Conservation (phyloP, 192 early-diverging fungal genomes). For the Linnemannia hyalina region DNA sequence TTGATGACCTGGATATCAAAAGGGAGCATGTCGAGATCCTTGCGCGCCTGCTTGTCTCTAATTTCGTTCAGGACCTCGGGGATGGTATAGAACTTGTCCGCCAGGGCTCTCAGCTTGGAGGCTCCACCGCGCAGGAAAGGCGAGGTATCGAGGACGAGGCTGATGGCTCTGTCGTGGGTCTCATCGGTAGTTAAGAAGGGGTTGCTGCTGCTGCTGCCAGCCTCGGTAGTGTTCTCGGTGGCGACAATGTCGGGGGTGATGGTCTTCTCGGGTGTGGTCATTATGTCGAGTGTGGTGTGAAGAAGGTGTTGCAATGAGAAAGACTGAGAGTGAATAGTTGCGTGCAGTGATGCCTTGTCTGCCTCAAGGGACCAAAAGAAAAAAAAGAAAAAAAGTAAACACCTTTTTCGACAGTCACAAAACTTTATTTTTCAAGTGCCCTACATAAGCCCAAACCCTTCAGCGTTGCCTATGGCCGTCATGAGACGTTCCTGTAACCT, state of each 20-base stretch:
- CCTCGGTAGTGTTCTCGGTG: neutral
- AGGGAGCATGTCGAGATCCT: constrained; percentile 68
- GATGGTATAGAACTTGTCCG: constrained; percentile 83
- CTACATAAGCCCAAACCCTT: constrained; percentile 86
- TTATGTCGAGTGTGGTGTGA: constrained; percentile 16
- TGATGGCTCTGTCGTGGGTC: constrained; percentile 57
- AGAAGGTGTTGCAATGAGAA: neutral
- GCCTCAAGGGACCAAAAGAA: neutral
- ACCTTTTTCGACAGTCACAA: constrained; percentile 1
- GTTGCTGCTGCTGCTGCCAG: constrained; percentile 12
- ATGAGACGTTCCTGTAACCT: constrained; percentile 82
- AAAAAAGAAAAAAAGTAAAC: constrained; percentile 8
- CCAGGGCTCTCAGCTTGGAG: constrained; percentile 67
- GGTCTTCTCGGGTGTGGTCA: constrained; percentile 22
- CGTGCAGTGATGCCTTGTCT: neutral
- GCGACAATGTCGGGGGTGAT: neutral
- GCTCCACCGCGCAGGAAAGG: constrained; percentile 75
- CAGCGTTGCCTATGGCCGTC: constrained; percentile 85
- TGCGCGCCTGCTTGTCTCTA: constrained; percentile 78
- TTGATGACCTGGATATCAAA: constrained; percentile 72
- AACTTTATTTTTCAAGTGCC: neutral
- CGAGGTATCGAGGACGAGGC: constrained; percentile 81
- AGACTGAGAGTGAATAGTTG: constrained; percentile 9
- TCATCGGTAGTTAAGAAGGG: constrained; percentile 44
- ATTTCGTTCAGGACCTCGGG: constrained; percentile 92